phyloP scores from a whole-genome alignment of 2,329 filamentous ascomycete genomes.

The Botryosphaeria dothidea region DNA sequence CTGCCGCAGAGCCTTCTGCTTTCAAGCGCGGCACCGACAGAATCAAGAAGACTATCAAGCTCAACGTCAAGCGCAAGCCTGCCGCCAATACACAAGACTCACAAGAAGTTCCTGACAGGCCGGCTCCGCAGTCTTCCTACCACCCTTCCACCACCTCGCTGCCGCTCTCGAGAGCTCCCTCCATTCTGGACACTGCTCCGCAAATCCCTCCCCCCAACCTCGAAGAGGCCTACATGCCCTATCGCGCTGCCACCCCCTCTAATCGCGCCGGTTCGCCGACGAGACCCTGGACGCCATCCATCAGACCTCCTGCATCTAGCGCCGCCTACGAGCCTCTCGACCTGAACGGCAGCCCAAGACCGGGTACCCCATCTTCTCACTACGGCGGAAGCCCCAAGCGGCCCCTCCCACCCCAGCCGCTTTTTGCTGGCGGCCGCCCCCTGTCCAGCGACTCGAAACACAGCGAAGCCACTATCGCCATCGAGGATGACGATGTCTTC shows the following conservation, averaged over 20 bases:
- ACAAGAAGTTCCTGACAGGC: conserved; percentile 38
- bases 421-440: conserved; percentile 66
- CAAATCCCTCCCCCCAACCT: conserved; percentile 58
- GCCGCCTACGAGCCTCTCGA: conserved; percentile 83
- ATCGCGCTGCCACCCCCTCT: conserved; percentile 55
- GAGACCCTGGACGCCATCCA: conserved; percentile 56
- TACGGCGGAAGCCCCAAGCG: conserved; percentile 87
- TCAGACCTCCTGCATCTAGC: conserved; percentile 69
- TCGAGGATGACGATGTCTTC: conserved; percentile 71
- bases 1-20: conserved; percentile 27
- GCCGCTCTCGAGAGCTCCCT: conserved; percentile 50
- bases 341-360: conserved; percentile 84
- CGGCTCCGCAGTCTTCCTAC: conserved; percentile 50
- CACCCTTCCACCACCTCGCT: conserved; percentile 46
- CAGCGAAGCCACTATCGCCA: conserved; percentile 70
- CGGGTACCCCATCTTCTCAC: conserved; percentile 84
- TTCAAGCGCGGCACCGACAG: conserved; percentile 25
- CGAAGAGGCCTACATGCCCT: conserved; percentile 63
- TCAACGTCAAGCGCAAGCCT: conserved; percentile 24
- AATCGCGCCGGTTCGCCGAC: conserved; percentile 34
- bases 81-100: conserved; percentile 26
- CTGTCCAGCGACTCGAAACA: conserved; percentile 45
- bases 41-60: conserved; percentile 36
- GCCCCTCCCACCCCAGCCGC: conserved; percentile 82
- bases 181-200: conserved; percentile 52